Base-by-base conservation (phyloP, 768 basidiomycete species). In the Amanita subjunquillea region DNA sequence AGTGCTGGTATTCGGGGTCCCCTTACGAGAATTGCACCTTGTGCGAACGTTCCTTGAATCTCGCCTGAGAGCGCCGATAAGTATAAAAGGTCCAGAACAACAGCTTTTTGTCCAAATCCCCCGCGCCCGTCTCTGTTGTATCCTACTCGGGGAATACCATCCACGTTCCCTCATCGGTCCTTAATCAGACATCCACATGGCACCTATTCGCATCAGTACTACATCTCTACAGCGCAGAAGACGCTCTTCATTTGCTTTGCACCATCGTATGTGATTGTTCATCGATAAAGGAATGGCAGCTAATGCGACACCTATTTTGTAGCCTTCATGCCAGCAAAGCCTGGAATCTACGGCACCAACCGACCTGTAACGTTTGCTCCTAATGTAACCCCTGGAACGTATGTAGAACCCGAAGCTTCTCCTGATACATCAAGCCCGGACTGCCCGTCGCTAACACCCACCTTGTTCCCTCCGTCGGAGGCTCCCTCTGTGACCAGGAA, bases 281-380 rank as follows among this genome's bases (percentile, higher is more conserved):
- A 10, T 10, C 9, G 27, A 37, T 30, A 38, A 44, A 7, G 12
- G 3, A 20, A 27, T 17, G 9, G 4, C 1, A 27, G 34, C 13
- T 53, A 5, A 42, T 3, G 9, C 41, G 8, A 51, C 27, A 29
- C 41, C 2, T 7, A 8, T 10, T 23, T 22, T 29, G 2, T 23
- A 53, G 69, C 68, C 15, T 54, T 66, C 29, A 62, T 66, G 34
- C 69, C 72, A 27, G 73, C 75, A 50, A 81, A 77, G 57, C 65
- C 80, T 3, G 80, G 79, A 13, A 72, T 72, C 53, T 82, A 83
- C 46, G 78, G 78, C 25, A 68, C 74, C 51, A 59, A 63, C n/a
- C 70, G 73, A 1, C 67, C 71, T 4, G 77, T 84, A 25, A 80
- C 78, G 0, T 85, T 85, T 46, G 82, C 81, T 1, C 80, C 80